Evolutionary conservation across 257 asterid species (phyloP), one percentile per base, ranked within the genome.

Genomic region (Vinca minor): DNA sequence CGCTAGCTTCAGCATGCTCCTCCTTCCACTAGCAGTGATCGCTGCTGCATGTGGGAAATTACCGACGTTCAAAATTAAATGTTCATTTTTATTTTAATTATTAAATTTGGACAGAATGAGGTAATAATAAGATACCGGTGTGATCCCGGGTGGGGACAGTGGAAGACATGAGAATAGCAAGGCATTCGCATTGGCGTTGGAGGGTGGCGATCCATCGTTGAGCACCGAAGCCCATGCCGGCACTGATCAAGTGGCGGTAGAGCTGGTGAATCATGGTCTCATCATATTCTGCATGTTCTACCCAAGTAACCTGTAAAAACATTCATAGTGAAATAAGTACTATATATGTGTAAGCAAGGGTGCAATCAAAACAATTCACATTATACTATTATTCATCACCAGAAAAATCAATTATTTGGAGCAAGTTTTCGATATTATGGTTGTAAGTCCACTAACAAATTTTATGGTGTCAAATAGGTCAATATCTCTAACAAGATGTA

Each of bases 191-290:
- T 58, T 89, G 97, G 5, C 96, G 76, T 73, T 89, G 95, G 58
- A 92, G 94, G 47, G 95, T 85, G 55, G 97, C 89, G 0, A 92
- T 59, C 98, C 98, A 92, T 29, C 96, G 41, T 21, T 76, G 91
- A 0, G 96, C 92, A 3, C 99, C 97, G 45, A 93, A 93, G 8
- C 95, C 99, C 89, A 93, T 80, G 8, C 99, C 95, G 1, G 94
- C 72, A 3, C 76, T 64, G 48, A 92, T 67, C 57, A 82, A 25
- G 14, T 89, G 74, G 29, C 91, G 87, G 66, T 87, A 92, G 58
- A 87, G 82, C 59, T 84, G 85, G 82, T 92, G 98, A 34, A 89
- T 78, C 1, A 44, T 64, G 1, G 79, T 74, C 64, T 92, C 95
- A n/a, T 92, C 96, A n/a, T 87, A 92, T 55, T 92, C 96, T 0